phyloP scores from a whole-genome alignment of 441 rosid genomes.

The Mallotus japonicus region DNA sequence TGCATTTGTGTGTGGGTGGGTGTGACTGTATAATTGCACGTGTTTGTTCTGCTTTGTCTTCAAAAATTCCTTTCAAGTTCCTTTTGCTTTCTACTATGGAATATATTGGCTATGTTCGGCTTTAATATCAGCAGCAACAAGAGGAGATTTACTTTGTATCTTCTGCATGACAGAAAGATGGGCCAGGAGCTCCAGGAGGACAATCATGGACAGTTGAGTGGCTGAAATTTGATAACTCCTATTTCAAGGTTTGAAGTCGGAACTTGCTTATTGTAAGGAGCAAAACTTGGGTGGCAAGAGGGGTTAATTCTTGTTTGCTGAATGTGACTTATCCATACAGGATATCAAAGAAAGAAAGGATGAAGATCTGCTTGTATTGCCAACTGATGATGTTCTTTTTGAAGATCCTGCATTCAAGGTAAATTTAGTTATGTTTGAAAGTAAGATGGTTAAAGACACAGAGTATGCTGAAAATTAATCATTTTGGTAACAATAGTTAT shows the following conservation, averaged over 20 bases:
- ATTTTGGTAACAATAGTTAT: not conserved
- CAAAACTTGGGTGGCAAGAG: not conserved
- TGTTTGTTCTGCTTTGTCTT: not conserved
- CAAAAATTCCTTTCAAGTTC: not conserved
- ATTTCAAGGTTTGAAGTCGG: constrained; percentile 71
- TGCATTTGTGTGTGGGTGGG: not conserved
- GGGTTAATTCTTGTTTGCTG: constrained; percentile 15
- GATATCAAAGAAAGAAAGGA: constrained; percentile 75
- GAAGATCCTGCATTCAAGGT: constrained; percentile 95
- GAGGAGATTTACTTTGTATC: constrained; percentile 11
- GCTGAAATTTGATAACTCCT: constrained; percentile 92
- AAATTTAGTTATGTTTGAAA: constrained; percentile 17
- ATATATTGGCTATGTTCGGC: not conserved
- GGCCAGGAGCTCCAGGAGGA: constrained; percentile 98
- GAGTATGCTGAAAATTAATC: not conserved
- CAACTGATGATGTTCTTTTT: constrained; percentile 89
- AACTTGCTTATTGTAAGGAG: constrained; percentile 12
- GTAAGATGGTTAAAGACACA: constrained; percentile 2
- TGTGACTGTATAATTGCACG: not conserved
- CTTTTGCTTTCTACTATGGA: not conserved
- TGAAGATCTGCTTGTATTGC: constrained; percentile 80
- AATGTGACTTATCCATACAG: constrained; percentile 35
- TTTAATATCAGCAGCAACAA: not conserved
- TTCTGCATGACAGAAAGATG: constrained; percentile 63
- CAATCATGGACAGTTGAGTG: constrained; percentile 94